Percentiles rank a stretch among this genome's conserved stretches.
These are phyloP conservation scores for Salvia miltiorrhiza DNA, from an alignment of 257 asterid species.

Conservation along the genomic window DNA sequence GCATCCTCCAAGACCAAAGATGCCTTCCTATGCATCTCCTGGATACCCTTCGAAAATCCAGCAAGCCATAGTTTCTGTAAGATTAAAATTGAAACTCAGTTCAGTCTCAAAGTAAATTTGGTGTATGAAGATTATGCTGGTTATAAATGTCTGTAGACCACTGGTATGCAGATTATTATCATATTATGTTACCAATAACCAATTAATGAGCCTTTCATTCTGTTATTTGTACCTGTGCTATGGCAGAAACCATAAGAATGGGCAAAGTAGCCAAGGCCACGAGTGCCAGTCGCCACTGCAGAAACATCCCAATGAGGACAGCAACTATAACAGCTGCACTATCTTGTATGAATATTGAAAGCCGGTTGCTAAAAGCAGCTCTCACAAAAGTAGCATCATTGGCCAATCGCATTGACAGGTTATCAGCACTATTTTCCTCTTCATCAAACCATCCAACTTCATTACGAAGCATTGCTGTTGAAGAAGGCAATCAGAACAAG, in stretches of 20 bases:
- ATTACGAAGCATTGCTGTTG: slow-evolving; percentile 97
- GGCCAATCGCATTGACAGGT: slow-evolving; percentile 96
- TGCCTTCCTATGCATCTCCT: slow-evolving; percentile 99
- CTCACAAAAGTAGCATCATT: slow-evolving; percentile 99
- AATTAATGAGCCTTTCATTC: background rate
- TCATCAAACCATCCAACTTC: slow-evolving; percentile 99
- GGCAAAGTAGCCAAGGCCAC: slow-evolving; percentile 98
- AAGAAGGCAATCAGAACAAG: slow-evolving; percentile 10
- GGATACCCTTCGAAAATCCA: slow-evolving; percentile 98
- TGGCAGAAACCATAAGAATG: slow-evolving; percentile 81
- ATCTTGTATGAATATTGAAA: slow-evolving; percentile 95
- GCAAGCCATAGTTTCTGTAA: slow-evolving; percentile 99
- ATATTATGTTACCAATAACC: background rate
- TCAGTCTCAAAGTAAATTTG: slow-evolving; percentile 3
- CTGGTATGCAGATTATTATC: background rate
- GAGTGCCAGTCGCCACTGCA: slow-evolving; percentile 96
- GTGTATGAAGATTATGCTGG: slow-evolving; percentile 1
- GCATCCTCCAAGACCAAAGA: slow-evolving; percentile 97
- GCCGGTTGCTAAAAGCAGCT: slow-evolving; percentile 99
- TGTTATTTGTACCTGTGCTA: slow-evolving; percentile 72
- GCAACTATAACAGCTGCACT: slow-evolving; percentile 93
- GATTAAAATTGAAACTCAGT: slow-evolving; percentile 9
- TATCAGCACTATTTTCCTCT: slow-evolving; percentile 98
- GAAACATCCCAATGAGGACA: slow-evolving; percentile 86
- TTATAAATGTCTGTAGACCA: background rate